A percentile compares a stretch with the other conserved stretches of the same genome.
Evolutionary conservation across 2,329 filamentous ascomycete genomes (phyloP).

Genomic region (Cercospora sp.): DNA sequence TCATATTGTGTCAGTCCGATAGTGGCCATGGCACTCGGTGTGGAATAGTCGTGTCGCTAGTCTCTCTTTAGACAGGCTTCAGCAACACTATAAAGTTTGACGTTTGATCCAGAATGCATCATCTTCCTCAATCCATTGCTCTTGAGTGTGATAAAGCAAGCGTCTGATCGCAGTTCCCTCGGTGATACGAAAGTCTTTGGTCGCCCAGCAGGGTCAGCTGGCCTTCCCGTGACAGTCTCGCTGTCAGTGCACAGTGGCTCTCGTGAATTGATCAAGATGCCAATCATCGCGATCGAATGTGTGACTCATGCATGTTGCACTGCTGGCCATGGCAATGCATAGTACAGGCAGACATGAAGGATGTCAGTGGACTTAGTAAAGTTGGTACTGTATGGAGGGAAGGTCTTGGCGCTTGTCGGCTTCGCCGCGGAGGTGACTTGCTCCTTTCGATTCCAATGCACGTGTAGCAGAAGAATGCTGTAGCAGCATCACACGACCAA

Average conservation of each 20-base stretch:
- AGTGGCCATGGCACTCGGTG: not conserved
- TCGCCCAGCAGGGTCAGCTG: not conserved
- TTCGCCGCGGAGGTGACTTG: constrained; percentile 14
- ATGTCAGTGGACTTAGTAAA: not conserved
- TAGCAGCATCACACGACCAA: constrained; percentile 25
- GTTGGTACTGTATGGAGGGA: not conserved
- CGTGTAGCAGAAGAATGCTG: constrained; percentile 3
- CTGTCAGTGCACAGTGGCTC: not conserved
- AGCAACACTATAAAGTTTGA: not conserved
- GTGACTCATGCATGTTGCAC: too few species aligned
- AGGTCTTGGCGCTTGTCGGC: constrained; percentile 5
- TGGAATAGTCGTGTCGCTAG: not conserved
- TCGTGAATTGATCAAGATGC: not conserved
- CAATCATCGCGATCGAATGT: not conserved
- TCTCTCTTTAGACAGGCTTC: not conserved
- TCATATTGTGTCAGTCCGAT: not conserved
- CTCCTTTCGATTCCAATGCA: constrained; percentile 14
- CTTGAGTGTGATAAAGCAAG: not conserved
- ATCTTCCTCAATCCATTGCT: not conserved
- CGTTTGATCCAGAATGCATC: not conserved
- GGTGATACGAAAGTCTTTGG: not conserved
- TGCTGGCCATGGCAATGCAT: too few species aligned
- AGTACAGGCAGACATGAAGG: not conserved
- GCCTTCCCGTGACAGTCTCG: not conserved
- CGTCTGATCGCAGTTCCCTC: not conserved